A percentile compares a stretch with the other conserved stretches of the same genome.
Evolutionary conservation across 2,329 filamentous ascomycete genomes (phyloP).

Genomic region (Trichoderma sp.): DNA sequence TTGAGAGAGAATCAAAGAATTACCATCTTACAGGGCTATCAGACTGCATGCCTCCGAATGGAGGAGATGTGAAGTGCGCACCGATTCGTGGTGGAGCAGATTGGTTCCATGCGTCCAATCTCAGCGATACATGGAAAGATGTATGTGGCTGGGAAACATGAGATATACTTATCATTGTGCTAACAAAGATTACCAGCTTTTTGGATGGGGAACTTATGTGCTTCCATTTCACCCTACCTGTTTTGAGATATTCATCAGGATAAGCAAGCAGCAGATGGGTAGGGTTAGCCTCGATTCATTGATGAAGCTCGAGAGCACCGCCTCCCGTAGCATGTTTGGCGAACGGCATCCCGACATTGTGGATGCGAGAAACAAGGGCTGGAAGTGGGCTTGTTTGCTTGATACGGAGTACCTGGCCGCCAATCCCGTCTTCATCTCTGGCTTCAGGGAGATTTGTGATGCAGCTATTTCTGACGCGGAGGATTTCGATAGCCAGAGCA

Average conservation of each 20-base stretch:
- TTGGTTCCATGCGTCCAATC: neutral
- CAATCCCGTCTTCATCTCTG: conserved; percentile 19
- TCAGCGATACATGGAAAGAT: conserved; percentile 1
- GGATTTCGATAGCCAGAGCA: neutral
- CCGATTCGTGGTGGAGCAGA: conserved; percentile 12
- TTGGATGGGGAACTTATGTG: neutral
- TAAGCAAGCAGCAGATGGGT: conserved; percentile 22
- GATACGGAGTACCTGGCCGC: conserved; percentile 19
- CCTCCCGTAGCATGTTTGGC: neutral
- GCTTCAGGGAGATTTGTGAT: conserved; percentile 8
- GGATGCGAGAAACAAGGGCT: neutral
- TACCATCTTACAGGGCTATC: conserved; percentile 26
- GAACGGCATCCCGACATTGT: neutral
- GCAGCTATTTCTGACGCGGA: neutral
- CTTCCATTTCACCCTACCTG: conserved; percentile 33
- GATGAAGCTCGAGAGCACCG: neutral
- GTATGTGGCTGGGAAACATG: neutral
- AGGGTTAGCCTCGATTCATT: conserved; percentile 25
- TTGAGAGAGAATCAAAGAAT: conserved; percentile 17
- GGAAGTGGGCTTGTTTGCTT: conserved; percentile 13
- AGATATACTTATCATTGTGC: neutral
- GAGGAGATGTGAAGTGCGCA: neutral
- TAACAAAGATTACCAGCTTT: neutral
- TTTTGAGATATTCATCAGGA: conserved; percentile 30
- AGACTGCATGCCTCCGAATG: conserved; percentile 20